A percentile compares a stretch with the other conserved stretches of the same genome.
Evolutionary conservation across 2,329 filamentous ascomycete genomes (phyloP).

Genomic region (Phaeosphaeriaceae sp.): DNA sequence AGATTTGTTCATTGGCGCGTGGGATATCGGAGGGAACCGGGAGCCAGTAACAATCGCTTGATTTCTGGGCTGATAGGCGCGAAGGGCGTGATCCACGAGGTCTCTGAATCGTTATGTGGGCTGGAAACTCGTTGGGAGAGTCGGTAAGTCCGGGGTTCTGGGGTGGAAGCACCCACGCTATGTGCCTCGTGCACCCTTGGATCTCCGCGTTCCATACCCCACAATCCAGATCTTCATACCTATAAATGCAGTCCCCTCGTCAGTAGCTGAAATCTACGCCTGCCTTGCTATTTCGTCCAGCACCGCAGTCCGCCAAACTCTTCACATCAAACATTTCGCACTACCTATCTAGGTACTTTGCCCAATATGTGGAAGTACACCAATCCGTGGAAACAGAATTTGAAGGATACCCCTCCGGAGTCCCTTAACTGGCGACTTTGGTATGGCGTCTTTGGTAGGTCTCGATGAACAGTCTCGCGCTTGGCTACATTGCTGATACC

Average conservation of each 20-base stretch:
- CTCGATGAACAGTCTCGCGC: neutral
- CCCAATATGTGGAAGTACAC: constrained; percentile 33
- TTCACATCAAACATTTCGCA: neutral
- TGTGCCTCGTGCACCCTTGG: neutral
- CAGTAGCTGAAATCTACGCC: neutral
- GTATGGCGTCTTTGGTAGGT: constrained; percentile 70
- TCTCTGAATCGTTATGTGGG: neutral
- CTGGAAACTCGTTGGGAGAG: neutral
- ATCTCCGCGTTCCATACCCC: constrained; percentile 14
- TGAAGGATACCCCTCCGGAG: constrained; percentile 72
- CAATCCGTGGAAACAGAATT: constrained; percentile 51
- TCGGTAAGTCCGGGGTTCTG: neutral
- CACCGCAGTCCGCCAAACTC: neutral
- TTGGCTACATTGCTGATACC: constrained; percentile 11
- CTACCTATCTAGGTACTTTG: too few relatives aligned
- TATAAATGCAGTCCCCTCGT: constrained; percentile 4
- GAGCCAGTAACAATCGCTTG: neutral
- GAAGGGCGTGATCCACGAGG: neutral
- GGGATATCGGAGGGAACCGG: neutral
- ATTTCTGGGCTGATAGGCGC: neutral
- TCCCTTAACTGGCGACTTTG: constrained; percentile 81
- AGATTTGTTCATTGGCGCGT: neutral
- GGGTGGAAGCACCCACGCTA: neutral
- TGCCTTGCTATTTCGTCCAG: neutral
- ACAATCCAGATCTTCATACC: constrained; percentile 1